A percentile compares a stretch with the other conserved stretches of the same genome.
phyloP scores from a whole-genome alignment of 148 eudicot genomes.

The Linanthus parryae region DNA sequence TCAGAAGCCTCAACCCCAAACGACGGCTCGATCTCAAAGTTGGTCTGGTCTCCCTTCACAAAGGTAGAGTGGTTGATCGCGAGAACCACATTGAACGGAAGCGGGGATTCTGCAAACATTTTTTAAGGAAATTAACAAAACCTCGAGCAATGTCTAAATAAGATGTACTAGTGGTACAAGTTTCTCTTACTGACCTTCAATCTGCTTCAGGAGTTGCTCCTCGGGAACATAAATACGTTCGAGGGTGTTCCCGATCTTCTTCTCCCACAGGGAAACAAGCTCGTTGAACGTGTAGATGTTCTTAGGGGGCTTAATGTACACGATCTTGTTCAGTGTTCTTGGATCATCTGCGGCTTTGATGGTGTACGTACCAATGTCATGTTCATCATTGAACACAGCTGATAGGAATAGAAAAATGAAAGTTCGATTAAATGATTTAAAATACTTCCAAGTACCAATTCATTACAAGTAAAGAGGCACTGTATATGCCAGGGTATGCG shows the following conservation, averaged over 20 bases:
- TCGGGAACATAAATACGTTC: constrained; percentile 29
- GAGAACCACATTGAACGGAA: constrained; percentile 30
- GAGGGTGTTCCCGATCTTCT: constrained; percentile 37
- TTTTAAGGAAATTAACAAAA: not conserved
- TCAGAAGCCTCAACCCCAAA: constrained; percentile 66
- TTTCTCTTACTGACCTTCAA: constrained; percentile 19
- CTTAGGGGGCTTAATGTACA: constrained; percentile 32
- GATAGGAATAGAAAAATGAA: not conserved
- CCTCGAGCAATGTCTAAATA: not conserved
- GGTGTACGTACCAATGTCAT: constrained; percentile 43
- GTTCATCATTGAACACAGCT: constrained; percentile 37
- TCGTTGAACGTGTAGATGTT: constrained; percentile 36
- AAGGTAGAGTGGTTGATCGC: constrained; percentile 44
- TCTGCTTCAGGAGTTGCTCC: constrained; percentile 32
- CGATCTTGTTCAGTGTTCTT: constrained; percentile 42
- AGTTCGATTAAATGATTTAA: too few species aligned
- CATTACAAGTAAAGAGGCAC: too few species aligned
- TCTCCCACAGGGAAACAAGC: constrained; percentile 50
- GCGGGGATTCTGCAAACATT: constrained; percentile 36
- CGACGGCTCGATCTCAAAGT: constrained; percentile 47
- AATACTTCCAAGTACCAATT: too few species aligned
- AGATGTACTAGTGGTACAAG: not conserved
- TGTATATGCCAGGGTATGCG: too few species aligned
- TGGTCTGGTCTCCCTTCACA: constrained; percentile 57
- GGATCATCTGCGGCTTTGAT: constrained; percentile 52